A percentile compares a stretch with the other conserved stretches of the same genome.
Evolutionary conservation across 1,284 basidiomycete genomes (phyloP).

Genomic region (Leccinum laetum): DNA sequence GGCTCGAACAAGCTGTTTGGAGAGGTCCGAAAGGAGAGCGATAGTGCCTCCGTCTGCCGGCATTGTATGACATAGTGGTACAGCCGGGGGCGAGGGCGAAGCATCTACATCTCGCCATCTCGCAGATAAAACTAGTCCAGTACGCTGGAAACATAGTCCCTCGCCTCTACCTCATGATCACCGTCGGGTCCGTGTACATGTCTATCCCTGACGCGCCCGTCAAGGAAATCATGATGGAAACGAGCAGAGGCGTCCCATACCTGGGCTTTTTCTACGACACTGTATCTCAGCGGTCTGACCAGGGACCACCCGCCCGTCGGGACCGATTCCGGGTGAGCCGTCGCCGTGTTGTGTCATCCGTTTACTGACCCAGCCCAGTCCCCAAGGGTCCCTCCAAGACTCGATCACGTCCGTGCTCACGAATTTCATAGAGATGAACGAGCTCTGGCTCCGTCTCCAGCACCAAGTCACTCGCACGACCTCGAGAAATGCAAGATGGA

Average conservation of each 20-base stretch:
- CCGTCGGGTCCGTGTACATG: slow-evolving; percentile 98
- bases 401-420: slow-evolving; percentile 81
- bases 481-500: no score
- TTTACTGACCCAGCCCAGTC: slow-evolving; percentile 44
- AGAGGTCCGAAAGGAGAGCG: no score
- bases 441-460: slow-evolving; percentile 95
- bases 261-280: slow-evolving; percentile 93
- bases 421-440: slow-evolving; percentile 99
- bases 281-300: slow-evolving; percentile 91
- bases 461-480: slow-evolving; percentile 93
- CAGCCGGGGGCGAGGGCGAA: no score
- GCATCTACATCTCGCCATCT: slow-evolving; percentile 51
- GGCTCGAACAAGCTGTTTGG: no score
- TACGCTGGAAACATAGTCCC: slow-evolving; percentile 95
- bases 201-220: slow-evolving; percentile 93
- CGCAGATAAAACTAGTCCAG: slow-evolving; percentile 96
- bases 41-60: no score
- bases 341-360: background rate
- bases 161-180: slow-evolving; percentile 96
- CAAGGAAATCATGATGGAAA: slow-evolving; percentile 98
- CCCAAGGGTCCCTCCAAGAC: slow-evolving; percentile 83
- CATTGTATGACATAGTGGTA: no score
- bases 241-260: slow-evolving; percentile 95
- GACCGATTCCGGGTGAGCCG: slow-evolving; percentile 71
- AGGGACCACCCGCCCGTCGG: slow-evolving; percentile 91